Conservation (phyloP, 805 yeast genomes). For the Yarrowia deformans region DNA sequence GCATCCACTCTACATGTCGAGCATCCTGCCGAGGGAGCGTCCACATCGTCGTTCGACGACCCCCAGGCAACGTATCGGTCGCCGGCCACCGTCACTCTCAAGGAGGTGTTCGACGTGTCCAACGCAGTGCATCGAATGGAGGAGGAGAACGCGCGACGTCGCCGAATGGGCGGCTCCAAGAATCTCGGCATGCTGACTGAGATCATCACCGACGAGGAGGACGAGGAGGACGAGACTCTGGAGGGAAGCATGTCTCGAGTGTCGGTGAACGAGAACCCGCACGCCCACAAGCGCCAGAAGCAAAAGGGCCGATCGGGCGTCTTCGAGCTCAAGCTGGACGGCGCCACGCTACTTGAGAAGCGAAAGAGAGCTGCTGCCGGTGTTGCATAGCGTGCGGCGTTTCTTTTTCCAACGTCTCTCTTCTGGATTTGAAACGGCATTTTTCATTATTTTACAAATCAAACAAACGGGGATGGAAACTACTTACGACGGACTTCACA, state of each 20-base stretch:
- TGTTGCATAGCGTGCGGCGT: slow-evolving; percentile 1
- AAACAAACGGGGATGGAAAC: background rate
- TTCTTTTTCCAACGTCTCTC: too few relatives aligned
- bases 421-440: background rate
- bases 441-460: slow-evolving; percentile 4
- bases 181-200: slow-evolving; percentile 41
- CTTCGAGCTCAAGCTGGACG: slow-evolving; percentile 68
- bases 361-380: slow-evolving; percentile 48
- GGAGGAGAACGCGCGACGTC: slow-evolving; percentile 59
- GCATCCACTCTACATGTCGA: slow-evolving; percentile 27
- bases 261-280: slow-evolving; percentile 40
- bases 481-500: background rate
- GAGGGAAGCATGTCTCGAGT: slow-evolving; percentile 42
- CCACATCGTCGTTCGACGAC: slow-evolving; percentile 40
- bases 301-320: slow-evolving; percentile 44
- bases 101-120: slow-evolving; percentile 86
- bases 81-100: slow-evolving; percentile 75
- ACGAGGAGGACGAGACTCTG: slow-evolving; percentile 43
- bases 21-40: slow-evolving; percentile 21
- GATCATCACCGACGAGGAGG: slow-evolving; percentile 50
- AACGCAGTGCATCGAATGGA: slow-evolving; percentile 86
- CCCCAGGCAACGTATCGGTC: slow-evolving; percentile 45
- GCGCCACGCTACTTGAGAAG: slow-evolving; percentile 68
- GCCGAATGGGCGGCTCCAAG: slow-evolving; percentile 42
- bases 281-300: slow-evolving; percentile 40